Base-by-base conservation (phyloP, 2,329 filamentous ascomycete species). In the Passalora sequoiae region DNA sequence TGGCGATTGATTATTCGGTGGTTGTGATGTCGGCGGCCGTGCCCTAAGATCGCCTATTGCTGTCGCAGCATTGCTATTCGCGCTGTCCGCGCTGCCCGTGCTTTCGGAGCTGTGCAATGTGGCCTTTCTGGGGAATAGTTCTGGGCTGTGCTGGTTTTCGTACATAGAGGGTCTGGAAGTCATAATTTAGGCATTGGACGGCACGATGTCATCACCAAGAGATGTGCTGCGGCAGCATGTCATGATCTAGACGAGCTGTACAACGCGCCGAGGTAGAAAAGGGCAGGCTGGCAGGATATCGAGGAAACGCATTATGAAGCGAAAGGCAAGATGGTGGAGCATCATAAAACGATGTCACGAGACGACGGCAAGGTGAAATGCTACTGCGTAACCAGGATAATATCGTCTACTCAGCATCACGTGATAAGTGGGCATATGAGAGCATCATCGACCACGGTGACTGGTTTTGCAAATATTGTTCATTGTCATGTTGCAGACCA, bases 381-480 rank as follows among this genome's bases (percentile, higher is more conserved):
- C n/a, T n/a, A n/a, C n/a, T n/a, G n/a, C n/a, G n/a, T n/a, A n/a
- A n/a, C n/a, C n/a, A n/a, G n/a, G n/a, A n/a, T n/a, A n/a, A n/a
- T n/a, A n/a, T n/a, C n/a, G n/a, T n/a, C n/a, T n/a, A n/a, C n/a
- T n/a, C n/a, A n/a, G n/a, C n/a, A n/a, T n/a, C n/a, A n/a, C n/a
- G n/a, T n/a, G n/a, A n/a, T n/a, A n/a, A n/a, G n/a, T n/a, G n/a
- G n/a, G n/a, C n/a, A n/a, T n/a, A n/a, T n/a, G n/a, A n/a, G n/a
- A 38, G 21, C 13, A 38, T 29, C n/a, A 38, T 20, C 22, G n/a
- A 37, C 10, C 12, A 19, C 31, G 10, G 4, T 12, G 29, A 19
- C 10, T 20, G 29, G 29, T 33, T 47, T 47, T 42, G 44, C 39
- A 28, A 28, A 33, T 47, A 35, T 47, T 47, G 39, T 39, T 47